Evolutionary conservation across 163 green algal species (phyloP).

Genomic region (Volvox carteri): DNA sequence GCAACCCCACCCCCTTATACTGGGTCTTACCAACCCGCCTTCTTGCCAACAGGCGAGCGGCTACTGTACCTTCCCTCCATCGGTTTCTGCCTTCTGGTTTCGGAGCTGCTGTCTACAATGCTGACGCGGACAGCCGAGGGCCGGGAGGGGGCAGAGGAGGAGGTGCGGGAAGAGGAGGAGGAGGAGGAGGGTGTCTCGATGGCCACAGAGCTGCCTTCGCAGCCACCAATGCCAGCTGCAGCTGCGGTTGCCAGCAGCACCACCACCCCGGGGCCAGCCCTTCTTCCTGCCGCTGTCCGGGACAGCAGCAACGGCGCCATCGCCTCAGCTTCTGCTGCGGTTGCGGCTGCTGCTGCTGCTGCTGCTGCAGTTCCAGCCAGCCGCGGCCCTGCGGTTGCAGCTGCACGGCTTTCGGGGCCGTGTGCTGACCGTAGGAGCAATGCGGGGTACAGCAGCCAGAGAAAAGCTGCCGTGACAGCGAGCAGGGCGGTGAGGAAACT

Average conservation of each 20-base stretch:
- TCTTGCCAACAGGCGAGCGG: constrained; percentile 79
- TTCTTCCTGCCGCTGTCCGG: too few species aligned
- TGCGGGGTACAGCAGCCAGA: too few species aligned
- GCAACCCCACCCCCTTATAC: too few species aligned
- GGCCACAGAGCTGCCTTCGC: background rate
- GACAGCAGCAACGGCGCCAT: too few species aligned
- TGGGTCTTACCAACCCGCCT: too few species aligned
- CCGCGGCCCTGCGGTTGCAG: too few species aligned
- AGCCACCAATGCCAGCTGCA: background rate
- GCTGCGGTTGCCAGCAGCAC: background rate
- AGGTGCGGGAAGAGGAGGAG: background rate
- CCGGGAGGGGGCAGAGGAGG: background rate
- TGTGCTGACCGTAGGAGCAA: too few species aligned
- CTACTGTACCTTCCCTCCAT: constrained; percentile 90
- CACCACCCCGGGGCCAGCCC: background rate
- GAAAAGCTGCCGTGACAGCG: too few species aligned
- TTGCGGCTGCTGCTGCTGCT: too few species aligned
- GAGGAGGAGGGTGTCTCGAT: background rate
- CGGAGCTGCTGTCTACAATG: constrained; percentile 42
- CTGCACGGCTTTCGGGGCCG: too few species aligned
- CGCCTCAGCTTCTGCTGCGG: background rate
- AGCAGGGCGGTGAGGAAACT: too few species aligned
- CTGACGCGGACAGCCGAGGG: background rate
- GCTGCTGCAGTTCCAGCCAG: too few species aligned
- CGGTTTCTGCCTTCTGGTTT: constrained; percentile 81